Evolutionary conservation across 1,284 basidiomycete genomes (phyloP).

Genomic region (Agaricales sp.): DNA sequence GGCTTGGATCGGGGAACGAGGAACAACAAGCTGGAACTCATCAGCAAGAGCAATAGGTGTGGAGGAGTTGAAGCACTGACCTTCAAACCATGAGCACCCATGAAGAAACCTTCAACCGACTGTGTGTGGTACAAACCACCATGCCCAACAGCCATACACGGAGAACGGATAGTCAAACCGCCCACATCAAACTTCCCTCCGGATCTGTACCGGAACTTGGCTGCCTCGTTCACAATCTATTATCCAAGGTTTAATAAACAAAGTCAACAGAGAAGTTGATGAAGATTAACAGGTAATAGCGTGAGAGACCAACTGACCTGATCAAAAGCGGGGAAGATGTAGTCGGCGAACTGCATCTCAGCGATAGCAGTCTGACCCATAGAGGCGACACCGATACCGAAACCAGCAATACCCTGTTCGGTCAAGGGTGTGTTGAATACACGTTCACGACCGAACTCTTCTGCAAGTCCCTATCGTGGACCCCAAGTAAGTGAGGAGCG

Average conservation of each 20-base stretch:
- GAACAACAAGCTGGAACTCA: slow-evolving; percentile 66
- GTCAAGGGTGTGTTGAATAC: slow-evolving; percentile 95
- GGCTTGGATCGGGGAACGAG: slow-evolving; percentile 88
- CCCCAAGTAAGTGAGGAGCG: neutral
- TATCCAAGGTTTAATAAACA: slow-evolving; percentile 10
- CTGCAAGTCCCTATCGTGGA: slow-evolving; percentile 64
- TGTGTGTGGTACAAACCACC: slow-evolving; percentile 93
- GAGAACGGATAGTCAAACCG: slow-evolving; percentile 79
- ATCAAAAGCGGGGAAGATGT: slow-evolving; percentile 89
- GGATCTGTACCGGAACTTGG: slow-evolving; percentile 86
- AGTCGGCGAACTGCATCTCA: slow-evolving; percentile 85
- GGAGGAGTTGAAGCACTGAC: slow-evolving; percentile 29
- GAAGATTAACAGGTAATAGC: slow-evolving; percentile 2
- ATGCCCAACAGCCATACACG: slow-evolving; percentile 84
- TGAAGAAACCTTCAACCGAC: slow-evolving; percentile 90
- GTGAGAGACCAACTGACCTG: slow-evolving; percentile 39
- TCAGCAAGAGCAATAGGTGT: neutral
- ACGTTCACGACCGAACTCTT: slow-evolving; percentile 86
- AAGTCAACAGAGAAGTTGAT: slow-evolving; percentile 1
- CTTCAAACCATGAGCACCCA: slow-evolving; percentile 85
- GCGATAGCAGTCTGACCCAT: slow-evolving; percentile 95
- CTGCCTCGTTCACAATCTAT: slow-evolving; percentile 91
- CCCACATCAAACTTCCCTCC: slow-evolving; percentile 81
- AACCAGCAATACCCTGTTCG: slow-evolving; percentile 92
- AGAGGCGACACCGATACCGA: slow-evolving; percentile 84